Evolutionary conservation across 441 rosid species (phyloP), one percentile per base, ranked within the genome.

Genomic region (Pelargonium myrrhifolium): DNA sequence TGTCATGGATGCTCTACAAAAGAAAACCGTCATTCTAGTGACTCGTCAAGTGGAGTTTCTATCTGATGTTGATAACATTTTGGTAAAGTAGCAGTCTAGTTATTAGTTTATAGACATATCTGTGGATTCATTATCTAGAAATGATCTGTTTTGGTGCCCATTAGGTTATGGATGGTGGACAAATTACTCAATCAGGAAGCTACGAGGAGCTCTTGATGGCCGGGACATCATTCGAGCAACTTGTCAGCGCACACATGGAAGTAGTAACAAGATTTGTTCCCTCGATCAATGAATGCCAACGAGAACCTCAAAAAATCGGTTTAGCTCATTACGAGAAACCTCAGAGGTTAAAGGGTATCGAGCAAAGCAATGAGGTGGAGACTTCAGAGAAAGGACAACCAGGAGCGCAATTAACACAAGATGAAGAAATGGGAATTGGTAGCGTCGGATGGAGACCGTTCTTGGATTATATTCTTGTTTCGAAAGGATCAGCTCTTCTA

Each of bases 41-140:
- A 88, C 97, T 74, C 98, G 90, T 77, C 98, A 93, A 85, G 94
- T 93, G 70, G 97, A 93, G 68, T 93, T 93, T 73, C 97, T 93
- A 68, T 81, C 93, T 11, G 79, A 79, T 67, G 93, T 90, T 22
- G 87, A 93, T 65, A 79, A 64, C 69, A 85, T 93, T 77, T 67
- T 87, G 89, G 98, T 89, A 86, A 4, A 15, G 56, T 4, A 49
- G 56, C 8, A 1, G n/a, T 49, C 18, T 14, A 45, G 51, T 45
- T 45, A 12, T 43, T 43, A 9, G n/a, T 45, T 45, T 12, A n/a
- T 2, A 0, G 49, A 11, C 4, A 43, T 9, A 3, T 3, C 0
- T 43, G 3, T 45, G 6, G 15, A 45, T 12, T 1, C 2, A 3
- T 9, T 45, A 43, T 3, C 7, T 31, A 5, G 1, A 0, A 4